Conservation (phyloP, 2,329 filamentous ascomycete genomes). For the Fusarium temperatum region DNA sequence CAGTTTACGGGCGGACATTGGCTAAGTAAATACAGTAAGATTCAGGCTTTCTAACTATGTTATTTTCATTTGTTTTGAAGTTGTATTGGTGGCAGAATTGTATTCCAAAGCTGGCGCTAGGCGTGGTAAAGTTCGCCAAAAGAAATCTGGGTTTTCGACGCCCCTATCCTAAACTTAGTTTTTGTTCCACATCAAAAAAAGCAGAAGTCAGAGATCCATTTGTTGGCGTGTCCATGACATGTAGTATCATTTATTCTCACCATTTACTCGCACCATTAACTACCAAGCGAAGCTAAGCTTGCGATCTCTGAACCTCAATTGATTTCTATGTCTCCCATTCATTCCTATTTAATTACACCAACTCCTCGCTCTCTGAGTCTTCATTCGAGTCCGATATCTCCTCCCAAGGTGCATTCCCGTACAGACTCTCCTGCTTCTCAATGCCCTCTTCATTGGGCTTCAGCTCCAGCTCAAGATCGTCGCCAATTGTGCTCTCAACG, state of each 20-base stretch:
- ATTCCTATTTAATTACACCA: neutral
- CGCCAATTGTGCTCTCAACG: too few relatives aligned
- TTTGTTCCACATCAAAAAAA: neutral
- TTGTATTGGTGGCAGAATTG: too few relatives aligned
- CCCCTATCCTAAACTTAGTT: neutral
- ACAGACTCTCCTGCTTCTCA: neutral
- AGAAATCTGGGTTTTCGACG: fast-evolving
- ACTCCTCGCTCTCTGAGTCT: neutral
- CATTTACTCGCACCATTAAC: neutral
- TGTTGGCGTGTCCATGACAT: neutral
- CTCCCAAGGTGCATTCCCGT: too few relatives aligned
- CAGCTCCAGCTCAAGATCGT: too few relatives aligned
- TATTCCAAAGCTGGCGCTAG: neutral
- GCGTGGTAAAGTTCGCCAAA: fast-evolving
- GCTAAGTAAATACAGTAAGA: fast-evolving
- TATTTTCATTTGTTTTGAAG: too few relatives aligned
- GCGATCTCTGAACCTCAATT: neutral
- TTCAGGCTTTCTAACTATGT: too few relatives aligned
- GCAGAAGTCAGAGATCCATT: neutral
- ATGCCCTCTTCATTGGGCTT: neutral
- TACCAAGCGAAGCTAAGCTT: too few relatives aligned
- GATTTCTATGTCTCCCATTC: neutral
- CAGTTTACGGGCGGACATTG: too few relatives aligned
- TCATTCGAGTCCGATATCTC: neutral
- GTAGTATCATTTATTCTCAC: neutral